A percentile compares a stretch with the other conserved stretches of the same genome.
phyloP scores from a whole-genome alignment of 768 basidiomycete species.

The Paxillus ammoniavirescens region DNA sequence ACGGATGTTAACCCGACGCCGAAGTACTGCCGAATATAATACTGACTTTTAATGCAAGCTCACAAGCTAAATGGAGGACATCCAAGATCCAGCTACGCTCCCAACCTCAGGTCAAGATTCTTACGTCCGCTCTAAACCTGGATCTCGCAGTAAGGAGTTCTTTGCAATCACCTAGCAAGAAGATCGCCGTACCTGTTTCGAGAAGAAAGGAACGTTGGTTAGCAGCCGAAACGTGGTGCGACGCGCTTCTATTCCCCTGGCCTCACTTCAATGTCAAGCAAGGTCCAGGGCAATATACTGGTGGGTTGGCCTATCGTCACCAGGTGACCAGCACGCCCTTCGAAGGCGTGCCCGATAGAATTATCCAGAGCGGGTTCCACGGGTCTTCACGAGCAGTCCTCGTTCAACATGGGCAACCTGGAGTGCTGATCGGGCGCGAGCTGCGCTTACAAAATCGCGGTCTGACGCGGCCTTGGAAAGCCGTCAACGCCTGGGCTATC shows the following conservation, averaged over 20 bases:
- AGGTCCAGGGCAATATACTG: conserved; percentile 13
- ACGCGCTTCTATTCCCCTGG: conserved; percentile 72
- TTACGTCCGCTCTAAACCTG: conserved; percentile 68
- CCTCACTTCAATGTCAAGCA: conserved; percentile 63
- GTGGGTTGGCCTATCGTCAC: conserved; percentile 34
- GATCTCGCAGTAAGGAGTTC: conserved; percentile 22
- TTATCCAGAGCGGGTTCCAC: conserved; percentile 6
- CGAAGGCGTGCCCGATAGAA: conserved; percentile 5
- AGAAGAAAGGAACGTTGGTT: conserved; percentile 64
- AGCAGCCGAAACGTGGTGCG: conserved; percentile 78
- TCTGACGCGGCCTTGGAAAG: conserved; percentile 15
- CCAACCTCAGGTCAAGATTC: conserved; percentile 41
- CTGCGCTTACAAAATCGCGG: conserved; percentile 16
- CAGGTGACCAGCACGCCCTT: conserved; percentile 49
- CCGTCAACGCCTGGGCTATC: conserved; percentile 4
- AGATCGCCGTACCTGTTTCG: conserved; percentile 21
- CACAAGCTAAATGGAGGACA: background rate
- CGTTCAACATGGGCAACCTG: conserved; percentile 15
- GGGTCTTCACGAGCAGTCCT: conserved; percentile 10
- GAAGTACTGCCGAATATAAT: background rate
- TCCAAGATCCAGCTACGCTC: background rate
- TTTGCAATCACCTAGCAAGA: conserved; percentile 13
- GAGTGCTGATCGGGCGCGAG: background rate
- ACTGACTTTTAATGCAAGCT: background rate
- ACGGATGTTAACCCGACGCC: conserved; percentile 8